These are phyloP conservation scores for Ceriops tagal DNA, from an alignment of 345 rosid species.

Conservation along the genomic window DNA sequence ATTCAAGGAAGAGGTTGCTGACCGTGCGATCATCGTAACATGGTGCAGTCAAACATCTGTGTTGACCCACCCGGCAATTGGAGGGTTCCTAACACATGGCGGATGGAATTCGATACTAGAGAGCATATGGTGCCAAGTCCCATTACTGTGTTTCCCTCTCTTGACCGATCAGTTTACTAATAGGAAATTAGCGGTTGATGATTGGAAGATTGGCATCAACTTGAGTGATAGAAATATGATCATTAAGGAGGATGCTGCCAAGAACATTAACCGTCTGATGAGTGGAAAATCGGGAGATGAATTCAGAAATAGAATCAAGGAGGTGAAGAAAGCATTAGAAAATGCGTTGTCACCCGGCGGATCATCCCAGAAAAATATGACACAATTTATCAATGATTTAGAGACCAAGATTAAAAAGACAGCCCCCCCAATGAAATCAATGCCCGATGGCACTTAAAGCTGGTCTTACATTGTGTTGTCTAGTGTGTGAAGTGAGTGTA, in stretches of 20 bases:
- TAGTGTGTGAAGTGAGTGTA: neutral
- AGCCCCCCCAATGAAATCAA: neutral
- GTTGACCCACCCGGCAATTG: conserved; percentile 53
- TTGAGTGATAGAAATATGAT: conserved; percentile 32
- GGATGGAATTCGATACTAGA: conserved; percentile 85
- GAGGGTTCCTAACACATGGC: conserved; percentile 80
- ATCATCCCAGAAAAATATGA: conserved; percentile 46
- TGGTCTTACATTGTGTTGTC: neutral
- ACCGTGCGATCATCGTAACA: conserved; percentile 48
- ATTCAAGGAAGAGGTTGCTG: conserved; percentile 40
- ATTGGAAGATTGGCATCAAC: conserved; percentile 76
- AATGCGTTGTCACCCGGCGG: conserved; percentile 41
- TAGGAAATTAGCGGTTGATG: conserved; percentile 72
- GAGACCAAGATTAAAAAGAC: conserved; percentile 24
- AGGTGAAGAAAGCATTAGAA: conserved; percentile 41
- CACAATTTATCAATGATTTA: conserved; percentile 40
- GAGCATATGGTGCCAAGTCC: conserved; percentile 66
- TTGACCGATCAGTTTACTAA: conserved; percentile 80
- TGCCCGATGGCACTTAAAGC: neutral
- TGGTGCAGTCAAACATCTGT: conserved; percentile 73
- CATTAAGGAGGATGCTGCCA: conserved; percentile 39
- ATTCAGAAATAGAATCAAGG: conserved; percentile 31
- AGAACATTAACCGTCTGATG: conserved; percentile 49
- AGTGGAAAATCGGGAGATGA: conserved; percentile 36
- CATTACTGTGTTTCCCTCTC: conserved; percentile 63